A percentile compares a stretch with the other conserved stretches of the same genome.
Evolutionary conservation across 768 basidiomycete genomes (phyloP).

Genomic region (Suillus cothurnatus): DNA sequence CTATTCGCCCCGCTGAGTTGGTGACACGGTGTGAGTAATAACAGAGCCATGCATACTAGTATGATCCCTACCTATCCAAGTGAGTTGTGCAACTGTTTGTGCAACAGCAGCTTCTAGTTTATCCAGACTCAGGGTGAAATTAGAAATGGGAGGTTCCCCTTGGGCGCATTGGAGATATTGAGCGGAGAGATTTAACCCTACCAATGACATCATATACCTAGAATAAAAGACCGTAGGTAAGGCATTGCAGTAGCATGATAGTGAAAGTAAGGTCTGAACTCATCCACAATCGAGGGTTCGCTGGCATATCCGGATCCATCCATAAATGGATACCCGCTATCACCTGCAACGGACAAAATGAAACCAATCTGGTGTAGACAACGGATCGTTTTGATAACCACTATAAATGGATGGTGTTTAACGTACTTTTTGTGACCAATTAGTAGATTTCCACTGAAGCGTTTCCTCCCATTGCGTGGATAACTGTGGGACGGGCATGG

Average conservation of each 20-base stretch:
- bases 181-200: not conserved
- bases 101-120: too few relatives aligned
- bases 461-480: not conserved
- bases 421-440: not conserved
- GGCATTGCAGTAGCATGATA: too few relatives aligned
- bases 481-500: not conserved
- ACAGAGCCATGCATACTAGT: too few relatives aligned
- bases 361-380: not conserved
- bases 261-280: not conserved
- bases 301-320: too few relatives aligned
- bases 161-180: not conserved
- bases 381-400: not conserved
- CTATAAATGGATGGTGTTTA: not conserved
- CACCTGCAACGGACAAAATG: not conserved
- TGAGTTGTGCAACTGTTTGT: too few relatives aligned
- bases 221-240: not conserved
- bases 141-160: too few relatives aligned
- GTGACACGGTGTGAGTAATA: too few relatives aligned
- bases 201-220: constrained; percentile 8
- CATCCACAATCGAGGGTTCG: not conserved
- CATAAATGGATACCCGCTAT: not conserved
- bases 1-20: too few relatives aligned
- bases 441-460: too few relatives aligned
- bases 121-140: too few relatives aligned
- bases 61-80: too few relatives aligned